Evolutionary conservation across 805 yeast species (phyloP), one percentile per base, ranked within the genome.

Genomic region (Grigorovia yakushimaensis): DNA sequence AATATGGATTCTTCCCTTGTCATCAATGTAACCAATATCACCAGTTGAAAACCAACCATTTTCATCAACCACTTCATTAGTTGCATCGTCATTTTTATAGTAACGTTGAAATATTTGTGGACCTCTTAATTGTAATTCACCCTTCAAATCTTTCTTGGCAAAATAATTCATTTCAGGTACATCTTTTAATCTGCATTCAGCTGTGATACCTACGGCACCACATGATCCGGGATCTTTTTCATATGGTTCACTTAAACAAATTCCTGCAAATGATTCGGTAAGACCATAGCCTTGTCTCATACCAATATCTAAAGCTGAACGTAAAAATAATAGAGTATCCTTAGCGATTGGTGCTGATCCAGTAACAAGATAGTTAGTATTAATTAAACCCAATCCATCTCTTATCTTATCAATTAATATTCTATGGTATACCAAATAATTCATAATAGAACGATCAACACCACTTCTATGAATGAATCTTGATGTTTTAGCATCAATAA

Each of bases 311-410:
- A 84, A 71, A 1, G 80, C 71, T n/a, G 80, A 79, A 56, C 79
- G 75, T 55, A 84, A 63, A 59, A 81, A 83, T 49, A 68, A 66
- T 39, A 82, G 69, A 1, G 88, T 80, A 39, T 75, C 80, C 17
- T 74, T 72, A 30, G 84, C 70, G 51, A 84, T 71, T 22, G 93
- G 91, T 2, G 91, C 88, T 30, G 86, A 80, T 22, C 91, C 87
- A 24, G 73, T 66, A 36, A 73, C 61, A 23, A 73, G 49, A 48
- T 64, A 63, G 18, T 65, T 60, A 36, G 69, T 54, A 43, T 73
- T 72, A 27, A 67, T 71, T 50, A 78, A 69, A 1, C 82, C 82
- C n/a, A 77, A 57, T 35, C 71, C 69, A 45, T 59, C 55, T 43
- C 72, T 66, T 30, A 78, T 67, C 59, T 75, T 75, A 42, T 66